Percentiles rank a stretch among this genome's conserved stretches.
These are phyloP conservation scores for Phytophthora hibernalis DNA, from an alignment of 352 stramenopile species.

Conservation along the genomic window DNA sequence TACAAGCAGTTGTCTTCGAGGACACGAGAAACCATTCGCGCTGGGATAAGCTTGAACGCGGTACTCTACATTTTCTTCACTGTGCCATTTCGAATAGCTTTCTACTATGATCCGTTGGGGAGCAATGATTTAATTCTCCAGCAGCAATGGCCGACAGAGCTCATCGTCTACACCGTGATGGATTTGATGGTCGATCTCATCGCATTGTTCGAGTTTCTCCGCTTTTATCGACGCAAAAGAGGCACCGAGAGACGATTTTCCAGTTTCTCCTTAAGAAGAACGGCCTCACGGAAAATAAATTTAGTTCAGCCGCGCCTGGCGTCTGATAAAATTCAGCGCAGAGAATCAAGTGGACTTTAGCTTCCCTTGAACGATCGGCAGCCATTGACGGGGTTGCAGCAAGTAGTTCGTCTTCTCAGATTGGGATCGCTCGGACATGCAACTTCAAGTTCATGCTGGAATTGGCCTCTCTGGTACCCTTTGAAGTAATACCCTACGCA, in stretches of 20 bases:
- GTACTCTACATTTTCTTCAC: constrained; percentile 32
- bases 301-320: not conserved
- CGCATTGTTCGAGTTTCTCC: constrained; percentile 18
- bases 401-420: constrained; percentile 2
- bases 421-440: constrained; percentile 9
- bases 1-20: constrained; percentile 25
- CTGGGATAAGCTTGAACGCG: constrained; percentile 18
- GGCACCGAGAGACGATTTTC: constrained; percentile 5
- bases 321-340: not conserved
- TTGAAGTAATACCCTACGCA: constrained; percentile 58
- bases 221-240: constrained; percentile 20
- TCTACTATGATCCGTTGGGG: constrained; percentile 27
- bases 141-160: constrained; percentile 21
- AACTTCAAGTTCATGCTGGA: constrained; percentile 57
- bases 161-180: constrained; percentile 16
- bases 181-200: constrained; percentile 27
- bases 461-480: constrained; percentile 53
- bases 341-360: constrained; percentile 32
- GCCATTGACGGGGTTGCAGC: not conserved
- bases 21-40: constrained; percentile 20
- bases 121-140: not conserved
- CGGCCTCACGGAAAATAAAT: not conserved
- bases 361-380: constrained; percentile 7
- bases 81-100: constrained; percentile 31
- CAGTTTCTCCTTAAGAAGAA: constrained; percentile 13